phyloP scores from a whole-genome alignment of 176 grass and related monocot genomes.

The Rhynchospora pubera region DNA sequence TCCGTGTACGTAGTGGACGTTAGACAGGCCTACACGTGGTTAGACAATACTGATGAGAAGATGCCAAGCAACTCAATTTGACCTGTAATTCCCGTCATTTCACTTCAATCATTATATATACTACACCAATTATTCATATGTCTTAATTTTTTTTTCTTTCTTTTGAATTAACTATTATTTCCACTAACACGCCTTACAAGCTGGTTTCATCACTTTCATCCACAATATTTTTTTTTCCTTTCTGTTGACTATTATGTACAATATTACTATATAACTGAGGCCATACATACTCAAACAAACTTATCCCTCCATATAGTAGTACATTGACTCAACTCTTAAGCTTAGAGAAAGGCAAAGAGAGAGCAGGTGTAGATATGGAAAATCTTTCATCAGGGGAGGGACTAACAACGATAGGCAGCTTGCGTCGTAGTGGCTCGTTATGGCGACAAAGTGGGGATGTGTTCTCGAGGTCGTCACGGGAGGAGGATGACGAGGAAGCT shows the following conservation, averaged over 20 bases:
- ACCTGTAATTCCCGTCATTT: not conserved
- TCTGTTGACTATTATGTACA: not conserved
- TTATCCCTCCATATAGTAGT: not conserved
- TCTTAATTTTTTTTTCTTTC: too few species aligned
- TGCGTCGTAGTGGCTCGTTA: conserved; percentile 34
- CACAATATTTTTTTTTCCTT: not conserved
- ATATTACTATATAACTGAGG: not conserved
- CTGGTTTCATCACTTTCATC: not conserved
- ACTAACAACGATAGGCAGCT: conserved; percentile 33
- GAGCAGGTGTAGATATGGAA: not conserved
- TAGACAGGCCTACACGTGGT: too few species aligned
- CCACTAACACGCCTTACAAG: not conserved
- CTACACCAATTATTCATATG: not conserved
- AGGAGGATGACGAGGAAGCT: conserved; percentile 88
- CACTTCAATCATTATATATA: too few species aligned
- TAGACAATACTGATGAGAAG: not conserved
- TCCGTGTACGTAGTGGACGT: too few species aligned
- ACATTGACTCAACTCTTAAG: not conserved
- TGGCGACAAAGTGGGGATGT: conserved; percentile 50
- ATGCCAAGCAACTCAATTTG: not conserved
- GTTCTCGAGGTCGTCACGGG: conserved; percentile 59
- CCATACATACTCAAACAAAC: not conserved
- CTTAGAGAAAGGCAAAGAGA: not conserved
- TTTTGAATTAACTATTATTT: too few species aligned
- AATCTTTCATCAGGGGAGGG: conserved; percentile 15